These are phyloP conservation scores for Ilyonectria sp. DNA, from an alignment of 2,329 filamentous ascomycete species.

Conservation along the genomic window DNA sequence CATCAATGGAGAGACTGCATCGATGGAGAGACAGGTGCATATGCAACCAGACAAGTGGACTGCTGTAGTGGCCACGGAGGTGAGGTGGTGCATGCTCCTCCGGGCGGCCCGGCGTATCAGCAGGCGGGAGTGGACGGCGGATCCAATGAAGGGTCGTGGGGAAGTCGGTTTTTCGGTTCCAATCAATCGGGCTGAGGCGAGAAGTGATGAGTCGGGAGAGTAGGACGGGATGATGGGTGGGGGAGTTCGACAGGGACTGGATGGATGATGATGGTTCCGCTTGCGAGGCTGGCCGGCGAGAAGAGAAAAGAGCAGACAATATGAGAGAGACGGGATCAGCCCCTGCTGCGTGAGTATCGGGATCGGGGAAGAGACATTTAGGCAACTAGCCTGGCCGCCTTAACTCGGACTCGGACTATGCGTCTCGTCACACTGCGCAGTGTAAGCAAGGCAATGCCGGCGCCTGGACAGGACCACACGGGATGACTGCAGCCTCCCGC, in stretches of 20 bases:
- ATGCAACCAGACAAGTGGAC: conserved; percentile 38
- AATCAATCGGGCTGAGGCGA: conserved; percentile 44
- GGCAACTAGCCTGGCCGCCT: not conserved
- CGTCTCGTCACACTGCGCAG: not conserved
- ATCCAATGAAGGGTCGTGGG: conserved; percentile 24
- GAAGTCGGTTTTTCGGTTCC: conserved; percentile 36
- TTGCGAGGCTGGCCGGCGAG: not conserved
- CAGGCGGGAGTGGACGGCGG: not conserved
- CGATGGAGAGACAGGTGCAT: conserved; percentile 42
- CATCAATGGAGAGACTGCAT: conserved; percentile 15
- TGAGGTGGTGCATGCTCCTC: conserved; percentile 27
- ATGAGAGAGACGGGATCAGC: not conserved
- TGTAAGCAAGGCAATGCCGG: not conserved
- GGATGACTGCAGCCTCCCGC: not conserved
- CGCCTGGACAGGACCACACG: not conserved
- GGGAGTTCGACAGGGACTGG: conserved; percentile 2
- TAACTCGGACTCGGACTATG: not conserved
- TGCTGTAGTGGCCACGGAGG: conserved; percentile 24
- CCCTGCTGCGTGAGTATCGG: not conserved
- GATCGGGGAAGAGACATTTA: not conserved
- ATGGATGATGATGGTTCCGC: not conserved
- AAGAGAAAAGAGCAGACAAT: not conserved
- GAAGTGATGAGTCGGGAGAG: conserved; percentile 20
- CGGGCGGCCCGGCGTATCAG: conserved; percentile 26
- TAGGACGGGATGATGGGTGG: conserved; percentile 4